phyloP scores from a whole-genome alignment of 495 filamentous ascomycete species.

The Pseudoneurospora amorphoporcata region DNA sequence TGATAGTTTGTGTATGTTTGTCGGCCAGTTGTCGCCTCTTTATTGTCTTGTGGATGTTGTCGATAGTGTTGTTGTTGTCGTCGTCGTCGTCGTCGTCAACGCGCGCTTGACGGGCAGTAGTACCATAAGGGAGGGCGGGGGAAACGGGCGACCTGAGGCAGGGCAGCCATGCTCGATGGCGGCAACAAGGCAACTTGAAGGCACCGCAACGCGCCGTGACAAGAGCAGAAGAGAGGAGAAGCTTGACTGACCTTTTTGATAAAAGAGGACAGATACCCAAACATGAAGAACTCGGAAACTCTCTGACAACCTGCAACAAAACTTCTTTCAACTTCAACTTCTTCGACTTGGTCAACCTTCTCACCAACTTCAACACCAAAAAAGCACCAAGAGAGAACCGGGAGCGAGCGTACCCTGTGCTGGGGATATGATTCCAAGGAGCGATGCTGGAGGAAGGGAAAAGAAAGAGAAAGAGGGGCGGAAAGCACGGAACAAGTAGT shows the following conservation, averaged over 20 bases:
- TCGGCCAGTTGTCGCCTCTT: neutral
- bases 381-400: neutral
- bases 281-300: neutral
- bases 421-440: constrained; percentile 8
- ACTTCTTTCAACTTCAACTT: constrained; percentile 11
- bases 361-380: constrained; percentile 26
- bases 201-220: neutral
- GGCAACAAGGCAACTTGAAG: neutral
- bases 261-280: constrained; percentile 3
- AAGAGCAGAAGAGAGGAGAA: neutral
- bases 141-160: neutral
- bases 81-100: neutral
- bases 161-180: neutral
- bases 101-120: neutral
- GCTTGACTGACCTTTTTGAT: constrained; percentile 12
- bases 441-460: constrained; percentile 11
- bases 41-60: neutral
- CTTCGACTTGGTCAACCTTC: constrained; percentile 13
- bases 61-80: neutral
- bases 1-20: neutral
- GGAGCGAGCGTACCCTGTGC: constrained; percentile 1
- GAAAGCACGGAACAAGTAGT: constrained; percentile 20
- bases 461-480: constrained; percentile 14
- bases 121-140: neutral
- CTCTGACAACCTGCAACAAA: constrained; percentile 9